These are phyloP conservation scores for Salix koriyanagi DNA, from an alignment of 345 rosid species.

Conservation along the genomic window DNA sequence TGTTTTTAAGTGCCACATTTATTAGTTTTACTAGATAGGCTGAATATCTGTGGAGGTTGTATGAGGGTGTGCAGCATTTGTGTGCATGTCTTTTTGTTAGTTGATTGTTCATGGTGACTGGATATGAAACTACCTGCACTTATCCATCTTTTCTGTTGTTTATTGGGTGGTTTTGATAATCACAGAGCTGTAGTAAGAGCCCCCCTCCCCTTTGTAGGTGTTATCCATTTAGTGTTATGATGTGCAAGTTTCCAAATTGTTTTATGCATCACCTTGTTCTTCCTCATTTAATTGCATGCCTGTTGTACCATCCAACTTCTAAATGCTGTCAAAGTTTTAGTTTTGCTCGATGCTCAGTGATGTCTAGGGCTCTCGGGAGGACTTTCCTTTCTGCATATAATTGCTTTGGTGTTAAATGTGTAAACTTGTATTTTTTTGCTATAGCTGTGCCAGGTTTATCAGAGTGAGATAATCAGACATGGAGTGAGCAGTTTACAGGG, in stretches of 20 bases:
- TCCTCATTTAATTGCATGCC: background rate
- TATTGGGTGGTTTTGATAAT: background rate
- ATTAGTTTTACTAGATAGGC: background rate
- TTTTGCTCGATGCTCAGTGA: background rate
- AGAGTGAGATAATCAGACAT: slow-evolving; percentile 24
- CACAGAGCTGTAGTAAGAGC: background rate
- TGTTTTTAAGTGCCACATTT: background rate
- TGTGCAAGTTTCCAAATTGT: background rate
- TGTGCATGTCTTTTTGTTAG: background rate
- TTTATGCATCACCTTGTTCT: background rate
- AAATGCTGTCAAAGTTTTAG: background rate
- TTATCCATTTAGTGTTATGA: background rate
- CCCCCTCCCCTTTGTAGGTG: background rate
- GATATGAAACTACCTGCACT: background rate
- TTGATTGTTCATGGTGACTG: background rate
- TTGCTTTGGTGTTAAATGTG: background rate
- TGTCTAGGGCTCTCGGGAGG: background rate
- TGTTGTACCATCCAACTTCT: background rate
- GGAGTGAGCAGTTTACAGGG: slow-evolving; percentile 43
- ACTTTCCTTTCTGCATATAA: background rate
- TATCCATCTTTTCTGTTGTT: background rate
- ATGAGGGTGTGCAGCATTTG: background rate
- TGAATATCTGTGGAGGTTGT: background rate
- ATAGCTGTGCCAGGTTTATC: slow-evolving; percentile 33
- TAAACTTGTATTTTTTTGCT: slow-evolving; percentile 10